Evolutionary conservation across 257 asterid species (phyloP), one percentile per base, ranked within the genome.

Genomic region (Solanum chilense): DNA sequence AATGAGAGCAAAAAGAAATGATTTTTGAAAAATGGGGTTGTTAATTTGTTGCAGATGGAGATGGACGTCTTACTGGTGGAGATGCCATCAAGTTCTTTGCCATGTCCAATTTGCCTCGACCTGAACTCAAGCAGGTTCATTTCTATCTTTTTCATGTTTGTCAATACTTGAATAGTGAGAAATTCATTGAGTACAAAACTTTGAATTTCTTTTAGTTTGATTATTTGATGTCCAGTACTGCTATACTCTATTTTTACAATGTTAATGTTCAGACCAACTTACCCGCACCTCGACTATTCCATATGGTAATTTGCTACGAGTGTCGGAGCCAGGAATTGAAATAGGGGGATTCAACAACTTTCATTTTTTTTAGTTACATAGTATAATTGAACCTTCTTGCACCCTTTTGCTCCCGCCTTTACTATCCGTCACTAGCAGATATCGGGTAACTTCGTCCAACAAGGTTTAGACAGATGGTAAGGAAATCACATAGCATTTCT

Each of bases 51-150:
- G 85, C 88, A 97, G 99, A 96, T 88, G 99, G 98, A 73, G 99
- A 96, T 92, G 99, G 98, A 21, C 97, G 99, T 52, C 89, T 96
- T 27, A 92, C 94, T 5, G 99, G 99, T 33, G 89, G 62, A 35
- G 99, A 97, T 90, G 99, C 99, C 68, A 95, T 86, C 73, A 97
- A 97, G 89, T 97, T 97, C 90, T 96, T 97, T 86, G 90, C 95
- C 86, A 89, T 95, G 94, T 93, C 99, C 31, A 94, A 92, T 64
- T 88, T 96, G 91, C 88, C 99, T 88, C 98, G 99, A 85, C 96
- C 88, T 42, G 99, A 97, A 91, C 99, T 97, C 89, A 97, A 97
- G 89, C 98, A 86, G 98, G 99, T 93, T 15, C 44, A 2, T n/a
- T 84, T 84, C 64, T 20, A 56, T 56, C 42, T 23, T 58, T 42